Evolutionary conservation across 2,329 filamentous ascomycete species (phyloP), one percentile per base, ranked within the genome.

Genomic region (Xylaria sp.): DNA sequence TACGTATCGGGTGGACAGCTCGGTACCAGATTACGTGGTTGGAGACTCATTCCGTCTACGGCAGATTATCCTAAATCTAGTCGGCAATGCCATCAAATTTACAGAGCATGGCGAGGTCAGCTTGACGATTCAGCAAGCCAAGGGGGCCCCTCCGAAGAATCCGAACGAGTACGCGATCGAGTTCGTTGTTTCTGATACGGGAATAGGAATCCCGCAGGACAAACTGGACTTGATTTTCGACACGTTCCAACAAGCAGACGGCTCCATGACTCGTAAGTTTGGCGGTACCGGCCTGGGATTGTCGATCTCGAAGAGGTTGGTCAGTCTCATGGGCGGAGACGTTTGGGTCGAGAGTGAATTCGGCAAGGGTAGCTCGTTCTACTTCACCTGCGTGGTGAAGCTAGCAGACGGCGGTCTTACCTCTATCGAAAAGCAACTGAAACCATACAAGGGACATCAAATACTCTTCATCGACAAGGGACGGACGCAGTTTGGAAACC

Each of bases 71-170:
- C 83, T 97, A 52, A 99, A 99, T 74, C 79, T 99, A 52, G 93
- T 97, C 49, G 94, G 94, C 69, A 99, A 99, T 68, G 93, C 94
- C 50, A 97, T 99, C 80, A 99, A 99, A 71, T 99, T 99, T 72
- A 97, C 94, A 2, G 93, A 97, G 73, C 89, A 95, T 66, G 94
- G 94, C 57, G 92, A 96, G 72, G 94, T 99, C 66, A 95, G 92
- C 72, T 85, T 97, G 48, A 92, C 89, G n/a, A 97, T 97, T 64
- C 86, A 87, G 63, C 80, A 84, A 68, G 77, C 66, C 80, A 86
- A 74, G 24, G 79, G 84, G 57, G 81, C 86, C 44, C 82, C 87
- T 44, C 80, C 85, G 39, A 89, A 85, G 65, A 81, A 80, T 11
- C 78, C 81, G 9, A 87, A 89, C 63, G 90, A 97, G 72, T 96